Percentiles rank a stretch among this genome's conserved stretches.
phyloP scores from a whole-genome alignment of 257 asterid species.

The Henckelia pumila region DNA sequence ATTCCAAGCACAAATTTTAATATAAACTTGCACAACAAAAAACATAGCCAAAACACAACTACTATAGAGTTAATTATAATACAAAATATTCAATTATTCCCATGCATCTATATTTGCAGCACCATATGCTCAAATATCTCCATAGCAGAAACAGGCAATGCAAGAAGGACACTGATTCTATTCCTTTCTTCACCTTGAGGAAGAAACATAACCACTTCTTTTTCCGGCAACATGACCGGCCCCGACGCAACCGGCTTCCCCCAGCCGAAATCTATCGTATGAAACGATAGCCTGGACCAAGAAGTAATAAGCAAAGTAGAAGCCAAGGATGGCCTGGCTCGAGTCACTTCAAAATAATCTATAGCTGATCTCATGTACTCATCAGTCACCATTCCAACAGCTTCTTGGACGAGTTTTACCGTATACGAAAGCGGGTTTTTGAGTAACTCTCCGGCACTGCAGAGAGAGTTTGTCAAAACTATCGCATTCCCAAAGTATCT shows the following conservation, averaged over 20 bases:
- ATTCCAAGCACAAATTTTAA: no score
- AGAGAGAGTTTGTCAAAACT: slow-evolving; percentile 62
- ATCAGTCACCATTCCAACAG: slow-evolving; percentile 65
- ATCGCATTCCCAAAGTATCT: slow-evolving; percentile 82
- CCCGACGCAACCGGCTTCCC: slow-evolving; percentile 72
- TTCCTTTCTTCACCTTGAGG: slow-evolving; percentile 77
- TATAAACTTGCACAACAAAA: no score
- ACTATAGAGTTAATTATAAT: no score
- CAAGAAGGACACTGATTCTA: slow-evolving; percentile 73
- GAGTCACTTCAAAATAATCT: slow-evolving; percentile 71
- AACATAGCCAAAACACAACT: no score
- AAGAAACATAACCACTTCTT: slow-evolving; percentile 73
- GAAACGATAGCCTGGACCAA: slow-evolving; percentile 78
- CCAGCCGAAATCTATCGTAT: slow-evolving; percentile 87
- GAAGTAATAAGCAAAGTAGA: slow-evolving; percentile 74
- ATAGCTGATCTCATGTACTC: slow-evolving; percentile 77
- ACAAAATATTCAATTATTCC: no score
- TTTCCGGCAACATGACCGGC: slow-evolving; percentile 74
- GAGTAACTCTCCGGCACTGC: slow-evolving; percentile 53
- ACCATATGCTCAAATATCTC: slow-evolving; percentile 54
- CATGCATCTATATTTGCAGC: slow-evolving; percentile 31
- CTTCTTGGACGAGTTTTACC: slow-evolving; percentile 60
- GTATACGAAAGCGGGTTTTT: slow-evolving; percentile 53
- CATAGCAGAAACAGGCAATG: slow-evolving; percentile 86
- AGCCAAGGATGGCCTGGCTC: slow-evolving; percentile 71